Percentiles rank a stretch among this genome's conserved stretches.
phyloP scores from a whole-genome alignment of 139 green algal genomes.

The Gonium pectorale region DNA sequence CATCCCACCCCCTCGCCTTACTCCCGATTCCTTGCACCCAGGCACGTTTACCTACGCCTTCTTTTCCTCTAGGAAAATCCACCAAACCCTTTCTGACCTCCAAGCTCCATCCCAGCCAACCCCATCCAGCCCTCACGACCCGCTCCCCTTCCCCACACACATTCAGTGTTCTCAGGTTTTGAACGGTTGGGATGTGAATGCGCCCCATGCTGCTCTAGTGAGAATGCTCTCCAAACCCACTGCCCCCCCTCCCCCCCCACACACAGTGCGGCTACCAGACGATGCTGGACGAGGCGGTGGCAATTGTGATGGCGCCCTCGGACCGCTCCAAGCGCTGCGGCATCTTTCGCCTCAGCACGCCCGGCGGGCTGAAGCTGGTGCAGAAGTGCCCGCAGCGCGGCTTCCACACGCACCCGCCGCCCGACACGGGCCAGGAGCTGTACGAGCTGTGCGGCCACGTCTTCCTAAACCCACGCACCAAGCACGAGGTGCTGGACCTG shows the following conservation, averaged over 20 bases:
- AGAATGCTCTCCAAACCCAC: too few relatives aligned
- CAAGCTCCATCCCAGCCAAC: too few relatives aligned
- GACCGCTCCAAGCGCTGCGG: slow-evolving; percentile 78
- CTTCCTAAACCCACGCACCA: slow-evolving; percentile 84
- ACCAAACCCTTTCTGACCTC: too few relatives aligned
- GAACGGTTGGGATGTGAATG: too few relatives aligned
- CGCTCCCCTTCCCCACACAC: too few relatives aligned
- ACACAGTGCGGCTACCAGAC: slow-evolving; percentile 91
- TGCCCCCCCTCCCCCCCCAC: not conserved
- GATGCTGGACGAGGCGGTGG: slow-evolving; percentile 94
- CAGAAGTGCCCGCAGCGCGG: slow-evolving; percentile 87
- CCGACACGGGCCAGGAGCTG: slow-evolving; percentile 81
- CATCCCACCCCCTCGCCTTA: too few relatives aligned
- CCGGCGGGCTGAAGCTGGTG: slow-evolving; percentile 89
- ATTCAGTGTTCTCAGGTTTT: too few relatives aligned
- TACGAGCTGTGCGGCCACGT: slow-evolving; percentile 96
- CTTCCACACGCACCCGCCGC: slow-evolving; percentile 91
- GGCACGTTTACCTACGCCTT: too few relatives aligned
- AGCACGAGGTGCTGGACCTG: slow-evolving; percentile 91
- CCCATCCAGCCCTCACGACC: too few relatives aligned
- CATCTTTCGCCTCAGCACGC: slow-evolving; percentile 93
- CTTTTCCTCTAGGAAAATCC: too few relatives aligned
- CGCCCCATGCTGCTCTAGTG: too few relatives aligned
- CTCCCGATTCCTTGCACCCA: too few relatives aligned
- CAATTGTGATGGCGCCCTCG: slow-evolving; percentile 95